Percentiles rank a stretch among this genome's conserved stretches.
phyloP scores from a whole-genome alignment of 2,329 filamentous ascomycete genomes.

The Colletotrichum orchidophilum region DNA sequence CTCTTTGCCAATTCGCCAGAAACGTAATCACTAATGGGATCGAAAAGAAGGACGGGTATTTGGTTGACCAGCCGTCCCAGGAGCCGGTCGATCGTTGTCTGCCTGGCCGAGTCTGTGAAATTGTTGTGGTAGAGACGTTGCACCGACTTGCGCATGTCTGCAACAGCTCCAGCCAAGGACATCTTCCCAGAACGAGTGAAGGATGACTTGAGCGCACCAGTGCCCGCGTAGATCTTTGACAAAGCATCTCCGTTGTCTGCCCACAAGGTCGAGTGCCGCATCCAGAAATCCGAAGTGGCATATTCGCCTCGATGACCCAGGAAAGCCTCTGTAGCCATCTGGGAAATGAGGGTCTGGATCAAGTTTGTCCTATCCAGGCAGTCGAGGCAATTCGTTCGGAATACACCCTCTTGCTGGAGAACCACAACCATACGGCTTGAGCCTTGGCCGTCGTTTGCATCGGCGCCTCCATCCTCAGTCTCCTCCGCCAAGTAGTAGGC shows the following conservation, averaged over 20 bases:
- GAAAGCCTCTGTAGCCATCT: conserved; percentile 90
- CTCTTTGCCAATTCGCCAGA: conserved; percentile 76
- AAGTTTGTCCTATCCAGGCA: conserved; percentile 96
- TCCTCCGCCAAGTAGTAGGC: conserved; percentile 91
- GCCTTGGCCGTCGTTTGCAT: conserved; percentile 44
- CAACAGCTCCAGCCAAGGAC: conserved; percentile 90
- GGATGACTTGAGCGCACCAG: conserved; percentile 92
- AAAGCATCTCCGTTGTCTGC: conserved; percentile 96
- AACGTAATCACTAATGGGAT: conserved; percentile 94
- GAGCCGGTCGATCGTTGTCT: conserved; percentile 94
- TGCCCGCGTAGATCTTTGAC: conserved; percentile 96
- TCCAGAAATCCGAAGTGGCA: conserved; percentile 85
- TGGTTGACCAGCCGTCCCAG: conserved; percentile 88
- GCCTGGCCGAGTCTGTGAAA: conserved; percentile 90
- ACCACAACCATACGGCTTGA: conserved; percentile 69
- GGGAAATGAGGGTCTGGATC: conserved; percentile 94
- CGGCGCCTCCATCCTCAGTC: conserved; percentile 61
- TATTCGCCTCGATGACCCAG: conserved; percentile 75
- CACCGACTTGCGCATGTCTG: conserved; percentile 95
- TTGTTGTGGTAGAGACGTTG: conserved; percentile 97
- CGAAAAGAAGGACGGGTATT: conserved; percentile 83
- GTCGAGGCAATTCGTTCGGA: conserved; percentile 95
- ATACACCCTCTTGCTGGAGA: conserved; percentile 93
- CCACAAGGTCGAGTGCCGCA: conserved; percentile 92
- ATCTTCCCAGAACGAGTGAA: conserved; percentile 96